Base-by-base conservation (phyloP, 2,329 filamentous ascomycete species). In the Paradendryphiella salina region DNA sequence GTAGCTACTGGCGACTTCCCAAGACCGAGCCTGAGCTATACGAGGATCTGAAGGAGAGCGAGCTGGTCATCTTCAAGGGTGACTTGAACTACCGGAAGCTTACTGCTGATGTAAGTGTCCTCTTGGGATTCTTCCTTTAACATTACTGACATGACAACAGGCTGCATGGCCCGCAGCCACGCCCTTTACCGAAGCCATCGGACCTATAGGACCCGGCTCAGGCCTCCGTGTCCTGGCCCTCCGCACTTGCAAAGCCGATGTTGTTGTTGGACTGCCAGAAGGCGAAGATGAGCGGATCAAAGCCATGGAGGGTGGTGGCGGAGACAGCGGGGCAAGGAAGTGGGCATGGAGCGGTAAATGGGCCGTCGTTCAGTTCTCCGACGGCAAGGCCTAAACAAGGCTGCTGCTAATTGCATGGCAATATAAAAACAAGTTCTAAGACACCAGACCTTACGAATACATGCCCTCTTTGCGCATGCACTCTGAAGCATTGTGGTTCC, bases 271-370 rank as follows among this genome's bases (percentile, higher is more conserved):
- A 0, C 79, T 99, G n/a, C 81, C 85, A 11, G 73, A 84, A 7
- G 92, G 93, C 5, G 83, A 87, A 69, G 94, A 99, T 67, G 91
- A 96, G 76, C 84, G 86, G 70, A 77, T 97, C 45, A 85, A 81
- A 60, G 78, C 81, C 7, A 81, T 76, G 45, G 85, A 89, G 44
- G 85, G 81, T 13, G 89, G 88, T 1, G 89, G 88, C 3, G 88
- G 86, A 13, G 85, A 90, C 54, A 82, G 59, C 73, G 87, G 72
- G 49, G 81, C 84, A 18, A 81, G 94, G 48, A 88, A 89, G 72
- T 97, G 93, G 93, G 92, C 90, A 0, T 97, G 92, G 92, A 88
- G 84, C 67, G 93, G 93, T 34, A 96, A 96, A 75, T 97, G 90
- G 89, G 93, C 93, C 5, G 90, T 97, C n/a, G 86, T 96, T 4